A percentile compares a stretch with the other conserved stretches of the same genome.
phyloP scores from a whole-genome alignment of 768 basidiomycete species.

The Russula dissimulans region DNA sequence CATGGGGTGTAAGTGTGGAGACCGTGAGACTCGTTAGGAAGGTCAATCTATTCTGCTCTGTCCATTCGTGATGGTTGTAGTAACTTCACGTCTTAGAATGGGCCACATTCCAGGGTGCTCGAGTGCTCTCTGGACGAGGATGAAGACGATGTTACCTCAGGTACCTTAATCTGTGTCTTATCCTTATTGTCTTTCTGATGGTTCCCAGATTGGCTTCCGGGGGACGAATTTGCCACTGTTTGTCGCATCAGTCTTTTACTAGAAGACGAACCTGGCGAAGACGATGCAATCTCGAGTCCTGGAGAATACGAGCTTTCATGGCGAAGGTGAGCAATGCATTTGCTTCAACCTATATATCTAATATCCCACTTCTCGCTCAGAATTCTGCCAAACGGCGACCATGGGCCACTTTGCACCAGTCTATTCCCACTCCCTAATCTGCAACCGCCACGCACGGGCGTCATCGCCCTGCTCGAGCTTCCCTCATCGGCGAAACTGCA shows the following conservation, averaged over 20 bases:
- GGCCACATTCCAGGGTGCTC: conserved; percentile 37
- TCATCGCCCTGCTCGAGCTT: conserved; percentile 57
- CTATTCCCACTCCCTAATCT: conserved; percentile 53
- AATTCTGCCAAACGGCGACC: conserved; percentile 35
- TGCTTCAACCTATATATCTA: not conserved
- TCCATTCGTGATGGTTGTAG: not conserved
- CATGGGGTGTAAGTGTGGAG: conserved; percentile 47
- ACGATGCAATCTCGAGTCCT: conserved; percentile 35
- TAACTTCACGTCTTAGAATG: conserved; percentile 29
- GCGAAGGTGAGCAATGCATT: conserved; percentile 41
- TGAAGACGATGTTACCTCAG: conserved; percentile 36
- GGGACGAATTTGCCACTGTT: conserved; percentile 53
- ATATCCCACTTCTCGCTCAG: conserved; percentile 27
- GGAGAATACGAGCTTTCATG: conserved; percentile 56
- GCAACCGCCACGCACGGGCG: conserved; percentile 46
- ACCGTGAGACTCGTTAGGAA: conserved; percentile 37
- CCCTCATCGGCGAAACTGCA: conserved; percentile 62
- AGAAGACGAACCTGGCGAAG: conserved; percentile 31
- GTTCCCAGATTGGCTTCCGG: conserved; percentile 46
- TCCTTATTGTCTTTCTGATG: not conserved
- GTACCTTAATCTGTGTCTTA: conserved; percentile 21
- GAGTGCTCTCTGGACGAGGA: conserved; percentile 44
- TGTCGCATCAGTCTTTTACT: conserved; percentile 43
- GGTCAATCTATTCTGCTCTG: conserved; percentile 30
- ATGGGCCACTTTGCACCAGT: conserved; percentile 40